Evolutionary conservation across 192 early-diverging fungal species (phyloP).

Genomic region (Linnemannia schmuckeri): DNA sequence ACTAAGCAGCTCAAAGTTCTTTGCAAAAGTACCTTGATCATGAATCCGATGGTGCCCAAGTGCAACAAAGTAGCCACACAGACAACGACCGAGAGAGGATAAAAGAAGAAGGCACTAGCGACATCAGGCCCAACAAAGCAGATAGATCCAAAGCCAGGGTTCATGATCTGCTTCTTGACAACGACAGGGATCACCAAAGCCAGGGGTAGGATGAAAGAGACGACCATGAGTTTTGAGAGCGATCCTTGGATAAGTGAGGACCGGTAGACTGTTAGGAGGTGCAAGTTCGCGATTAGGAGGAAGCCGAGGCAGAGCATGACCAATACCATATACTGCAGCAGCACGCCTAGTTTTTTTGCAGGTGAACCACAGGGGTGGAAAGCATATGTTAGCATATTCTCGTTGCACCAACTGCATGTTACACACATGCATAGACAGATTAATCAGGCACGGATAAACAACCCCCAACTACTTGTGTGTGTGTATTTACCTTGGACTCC

Average conservation of each 20-base stretch:
- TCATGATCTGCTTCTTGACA: slow-evolving; percentile 24
- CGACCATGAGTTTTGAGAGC: slow-evolving; percentile 22
- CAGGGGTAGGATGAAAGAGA: slow-evolving; percentile 43
- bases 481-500: slow-evolving; percentile 39
- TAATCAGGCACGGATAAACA: neutral
- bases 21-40: slow-evolving; percentile 21
- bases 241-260: slow-evolving; percentile 10
- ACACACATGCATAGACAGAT: neutral
- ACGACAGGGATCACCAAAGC: slow-evolving; percentile 27
- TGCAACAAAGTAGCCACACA: slow-evolving; percentile 32
- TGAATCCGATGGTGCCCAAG: slow-evolving; percentile 33
- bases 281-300: slow-evolving; percentile 42
- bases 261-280: slow-evolving; percentile 33
- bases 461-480: neutral
- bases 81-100: slow-evolving; percentile 26
- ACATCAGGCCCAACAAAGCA: slow-evolving; percentile 36
- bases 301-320: slow-evolving; percentile 31
- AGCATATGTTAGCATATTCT: neutral
- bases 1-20: neutral
- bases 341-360: slow-evolving; percentile 6
- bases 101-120: slow-evolving; percentile 37
- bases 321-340: slow-evolving; percentile 23
- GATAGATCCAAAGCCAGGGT: slow-evolving; percentile 37
- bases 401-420: neutral
- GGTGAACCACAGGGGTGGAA: neutral